Evolutionary conservation across 148 eudicot species (phyloP), one percentile per base, ranked within the genome.

Genomic region (Heliosperma pusillum): DNA sequence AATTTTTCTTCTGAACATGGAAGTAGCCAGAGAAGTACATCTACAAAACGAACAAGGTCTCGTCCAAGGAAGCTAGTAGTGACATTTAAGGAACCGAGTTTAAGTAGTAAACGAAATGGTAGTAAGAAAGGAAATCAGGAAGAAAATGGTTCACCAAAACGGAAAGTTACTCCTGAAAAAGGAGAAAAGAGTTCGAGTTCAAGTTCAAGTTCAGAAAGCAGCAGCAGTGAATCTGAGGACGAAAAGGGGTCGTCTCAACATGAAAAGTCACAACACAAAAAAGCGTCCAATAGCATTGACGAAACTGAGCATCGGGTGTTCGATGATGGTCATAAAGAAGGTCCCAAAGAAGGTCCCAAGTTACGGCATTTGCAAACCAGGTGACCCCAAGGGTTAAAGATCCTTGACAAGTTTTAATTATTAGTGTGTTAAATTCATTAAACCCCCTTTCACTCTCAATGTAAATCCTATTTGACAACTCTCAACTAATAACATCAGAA

Each of bases 41-140:
- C 79, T 7, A 81, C 70, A 20, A 57, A 79, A 53, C 4, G 63
- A 73, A 64, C 27, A 7, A 57, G 80, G 55, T 76, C 84, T 21
- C 82, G 81, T 27, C 80, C 45, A 24, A 77, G 81, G 40, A 81
- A 74, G 68, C 24, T 74, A 22, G 76, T 85, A 3, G 85, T 85
- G 36, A 85, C 85, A 26, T 85, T 85, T 59, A 85, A 73, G 66
- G 86, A 82, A 57, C 88, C 85, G 21, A 80, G 72, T 59, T 47
- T 58, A 63, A 73, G 78, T 25, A 60, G 76, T 11, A 82, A 63
- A 61, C 53, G 73, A 62, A 73, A 77, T 25, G 74, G 77, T 2
- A 77, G 74, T 25, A 81, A 74, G 59, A 80, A 59, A 24, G 29
- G 52, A 6, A 52, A 72, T 17, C 70, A 59, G 59, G 83, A 74